phyloP scores from a whole-genome alignment of 2,329 filamentous ascomycete genomes.

The Sporothrix brunneoviolacea region DNA sequence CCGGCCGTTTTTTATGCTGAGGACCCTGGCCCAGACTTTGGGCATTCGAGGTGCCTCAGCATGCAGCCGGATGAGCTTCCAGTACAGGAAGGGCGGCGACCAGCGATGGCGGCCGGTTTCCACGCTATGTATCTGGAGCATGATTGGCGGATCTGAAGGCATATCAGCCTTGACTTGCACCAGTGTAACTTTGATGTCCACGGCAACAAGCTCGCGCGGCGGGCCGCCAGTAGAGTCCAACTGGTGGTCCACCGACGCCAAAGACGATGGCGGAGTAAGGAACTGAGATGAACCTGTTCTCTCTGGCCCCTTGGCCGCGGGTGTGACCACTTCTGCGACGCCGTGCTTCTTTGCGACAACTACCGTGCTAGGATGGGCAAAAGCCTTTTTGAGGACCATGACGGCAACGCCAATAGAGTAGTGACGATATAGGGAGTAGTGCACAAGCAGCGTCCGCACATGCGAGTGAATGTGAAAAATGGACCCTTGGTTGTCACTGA shows the following conservation, averaged over 20 bases:
- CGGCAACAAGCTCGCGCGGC: constrained; percentile 61
- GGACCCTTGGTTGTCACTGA: constrained; percentile 79
- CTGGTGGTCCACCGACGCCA: neutral
- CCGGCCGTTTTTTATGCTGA: constrained; percentile 75
- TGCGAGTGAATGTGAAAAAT: constrained; percentile 82
- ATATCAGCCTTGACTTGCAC: constrained; percentile 84
- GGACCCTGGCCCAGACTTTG: constrained; percentile 75
- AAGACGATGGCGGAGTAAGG: neutral
- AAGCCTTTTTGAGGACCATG: constrained; percentile 66
- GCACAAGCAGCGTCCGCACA: constrained; percentile 69
- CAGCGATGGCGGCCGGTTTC: constrained; percentile 82
- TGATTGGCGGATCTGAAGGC: constrained; percentile 82
- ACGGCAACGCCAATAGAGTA: constrained; percentile 81
- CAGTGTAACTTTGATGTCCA: constrained; percentile 75
- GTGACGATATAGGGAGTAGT: constrained; percentile 90
- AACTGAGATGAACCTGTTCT: neutral
- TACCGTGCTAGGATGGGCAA: constrained; percentile 47
- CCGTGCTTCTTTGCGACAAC: constrained; percentile 16
- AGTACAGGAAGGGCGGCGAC: constrained; percentile 73
- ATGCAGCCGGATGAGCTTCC: constrained; percentile 76
- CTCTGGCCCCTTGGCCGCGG: neutral
- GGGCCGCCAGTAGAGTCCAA: neutral
- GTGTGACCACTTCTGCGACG: neutral
- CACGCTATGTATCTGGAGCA: constrained; percentile 80
- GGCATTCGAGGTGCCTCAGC: constrained; percentile 79